Base-by-base conservation (phyloP, 2,329 filamentous ascomycete species). In the Talaromyces piceae region DNA sequence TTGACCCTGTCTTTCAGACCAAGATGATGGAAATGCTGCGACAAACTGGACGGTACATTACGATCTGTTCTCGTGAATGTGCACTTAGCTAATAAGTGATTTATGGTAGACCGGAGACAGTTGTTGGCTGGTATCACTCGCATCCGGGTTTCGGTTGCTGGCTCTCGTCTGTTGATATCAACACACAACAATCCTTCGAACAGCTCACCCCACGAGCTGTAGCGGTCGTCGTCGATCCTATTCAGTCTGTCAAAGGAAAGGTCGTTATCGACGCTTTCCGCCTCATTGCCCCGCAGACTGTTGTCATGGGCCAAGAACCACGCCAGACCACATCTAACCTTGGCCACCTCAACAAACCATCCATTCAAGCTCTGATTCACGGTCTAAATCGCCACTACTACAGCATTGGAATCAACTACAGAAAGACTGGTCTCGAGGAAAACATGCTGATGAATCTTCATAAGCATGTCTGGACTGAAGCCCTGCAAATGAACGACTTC, bases 11-110 rank as follows among this genome's bases (percentile, higher is more conserved):
- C 28, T 98, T 98, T 72, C 93, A 98, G 76, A 96, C 90, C 65
- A 98, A 96, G 80, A 98, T 98, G 93, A 98, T 98, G 93, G 93
- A 98, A 69, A 97, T 98, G 93, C 77, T 98, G 68, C 81, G 88
- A 65, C 93, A 98, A 78, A 98, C 93, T 53, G 93, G 93, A 74
- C 82, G 93, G 89, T 94, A 77, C 63, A 81, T 57, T 8, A 45
- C 28, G 12, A 20, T 30, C 4, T 16, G 8, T 31, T 16, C 8
- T 47, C 43, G 41, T 12, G n/a, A 13, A 12, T 41, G 20, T 43
- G 22, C 1, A 31, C 25, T 11, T 41, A 45, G 28, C 27, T 30
- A n/a, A 25, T 43, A 49, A 57, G 5, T 31, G 16, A 28, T 31
- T 18, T 41, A 20, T 26, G 6, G 47, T 60, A 95, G 91, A 69